Conservation (phyloP, 2,329 filamentous ascomycete species). For the Trichophyton equinum region DNA sequence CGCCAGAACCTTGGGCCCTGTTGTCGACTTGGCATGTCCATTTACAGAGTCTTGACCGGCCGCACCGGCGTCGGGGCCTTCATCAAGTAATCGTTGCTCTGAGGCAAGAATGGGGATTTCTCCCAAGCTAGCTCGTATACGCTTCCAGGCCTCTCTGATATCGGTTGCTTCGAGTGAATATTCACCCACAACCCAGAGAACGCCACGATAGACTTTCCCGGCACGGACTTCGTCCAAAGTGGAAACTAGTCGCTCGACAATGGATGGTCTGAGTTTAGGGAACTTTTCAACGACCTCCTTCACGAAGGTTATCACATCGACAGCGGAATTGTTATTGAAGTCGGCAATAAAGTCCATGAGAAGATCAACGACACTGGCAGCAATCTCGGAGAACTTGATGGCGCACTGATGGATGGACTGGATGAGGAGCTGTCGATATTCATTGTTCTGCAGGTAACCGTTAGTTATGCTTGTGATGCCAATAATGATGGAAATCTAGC, state of each 20-base stretch:
- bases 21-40: slow-evolving; percentile 58
- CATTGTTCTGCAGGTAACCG: slow-evolving; percentile 50
- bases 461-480: slow-evolving; percentile 13
- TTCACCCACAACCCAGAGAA: slow-evolving; percentile 95
- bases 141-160: slow-evolving; percentile 92
- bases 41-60: slow-evolving; percentile 60
- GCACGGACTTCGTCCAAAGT: slow-evolving; percentile 88
- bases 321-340: slow-evolving; percentile 91
- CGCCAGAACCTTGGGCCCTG: slow-evolving; percentile 77
- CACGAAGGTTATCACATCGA: slow-evolving; percentile 96
- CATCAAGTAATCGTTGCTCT: slow-evolving; percentile 81
- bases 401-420: slow-evolving; percentile 97
- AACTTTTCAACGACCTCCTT: slow-evolving; percentile 99
- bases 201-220: slow-evolving; percentile 92
- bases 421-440: slow-evolving; percentile 89
- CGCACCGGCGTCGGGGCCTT: slow-evolving; percentile 58
- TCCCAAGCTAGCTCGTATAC: slow-evolving; percentile 81
- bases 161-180: slow-evolving; percentile 90
- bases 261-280: slow-evolving; percentile 73
- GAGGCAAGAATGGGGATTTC: slow-evolving; percentile 95
- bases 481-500: not conserved
- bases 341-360: slow-evolving; percentile 99
- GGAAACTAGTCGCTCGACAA: slow-evolving; percentile 76
- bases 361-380: slow-evolving; percentile 86
- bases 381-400: slow-evolving; percentile 98